These are phyloP conservation scores for Alternaria sp. DNA, from an alignment of 2,329 filamentous ascomycete species.

Conservation along the genomic window DNA sequence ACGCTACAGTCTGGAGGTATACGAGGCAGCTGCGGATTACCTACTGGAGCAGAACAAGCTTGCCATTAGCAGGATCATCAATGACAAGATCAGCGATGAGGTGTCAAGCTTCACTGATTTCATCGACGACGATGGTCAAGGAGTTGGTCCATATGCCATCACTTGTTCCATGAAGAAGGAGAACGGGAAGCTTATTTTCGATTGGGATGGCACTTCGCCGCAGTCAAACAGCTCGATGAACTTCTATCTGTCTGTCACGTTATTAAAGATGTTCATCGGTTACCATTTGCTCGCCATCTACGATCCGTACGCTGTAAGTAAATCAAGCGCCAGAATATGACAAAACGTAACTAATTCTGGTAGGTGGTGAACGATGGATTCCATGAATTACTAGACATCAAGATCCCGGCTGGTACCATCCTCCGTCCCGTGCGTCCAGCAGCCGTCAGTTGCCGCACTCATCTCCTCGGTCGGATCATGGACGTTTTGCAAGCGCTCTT, in stretches of 20 bases:
- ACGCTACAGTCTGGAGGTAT: slow-evolving; percentile 55
- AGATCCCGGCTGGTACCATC: slow-evolving; percentile 55
- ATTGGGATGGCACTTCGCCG: slow-evolving; percentile 58
- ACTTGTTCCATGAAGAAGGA: slow-evolving; percentile 57
- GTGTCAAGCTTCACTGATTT: slow-evolving; percentile 57
- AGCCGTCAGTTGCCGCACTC: slow-evolving; percentile 56
- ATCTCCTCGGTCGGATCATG: slow-evolving; percentile 57
- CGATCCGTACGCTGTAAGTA: slow-evolving; percentile 52
- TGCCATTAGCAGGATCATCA: slow-evolving; percentile 56
- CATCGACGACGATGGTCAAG: slow-evolving; percentile 58
- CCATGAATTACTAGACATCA: slow-evolving; percentile 58
- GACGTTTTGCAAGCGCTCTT: slow-evolving; percentile 60
- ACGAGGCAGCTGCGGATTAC: slow-evolving; percentile 55
- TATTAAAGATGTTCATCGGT: slow-evolving; percentile 61
- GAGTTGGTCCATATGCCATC: slow-evolving; percentile 55
- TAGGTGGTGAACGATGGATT: slow-evolving; percentile 58
- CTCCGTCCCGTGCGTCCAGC: slow-evolving; percentile 57
- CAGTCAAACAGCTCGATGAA: slow-evolving; percentile 58
- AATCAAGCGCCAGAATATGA: neutral
- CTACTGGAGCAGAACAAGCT: slow-evolving; percentile 54
- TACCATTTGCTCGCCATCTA: slow-evolving; percentile 58
- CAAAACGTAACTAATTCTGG: neutral
- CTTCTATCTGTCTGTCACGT: slow-evolving; percentile 57
- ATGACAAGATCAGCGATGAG: slow-evolving; percentile 53
- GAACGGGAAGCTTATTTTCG: slow-evolving; percentile 54